Evolutionary conservation across 1,139 yeast genomes (phyloP).

Genomic region (Diutina ranongensis): DNA sequence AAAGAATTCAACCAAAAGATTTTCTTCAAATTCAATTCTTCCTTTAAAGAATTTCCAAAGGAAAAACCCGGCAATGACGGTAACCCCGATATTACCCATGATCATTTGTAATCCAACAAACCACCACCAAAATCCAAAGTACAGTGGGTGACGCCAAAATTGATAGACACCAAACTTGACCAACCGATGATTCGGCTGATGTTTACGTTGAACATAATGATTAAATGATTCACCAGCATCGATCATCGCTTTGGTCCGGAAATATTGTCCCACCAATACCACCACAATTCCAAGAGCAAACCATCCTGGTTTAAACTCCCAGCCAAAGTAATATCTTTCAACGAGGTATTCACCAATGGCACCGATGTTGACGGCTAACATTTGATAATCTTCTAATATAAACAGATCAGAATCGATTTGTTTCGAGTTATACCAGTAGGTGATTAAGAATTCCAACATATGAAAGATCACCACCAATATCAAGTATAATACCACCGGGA

Average conservation of each 20-base stretch:
- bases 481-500: constrained; percentile 11
- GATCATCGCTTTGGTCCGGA: constrained; percentile 70
- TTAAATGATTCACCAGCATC: constrained; percentile 85
- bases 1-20: constrained; percentile 51
- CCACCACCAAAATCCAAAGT: constrained; percentile 91
- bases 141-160: constrained; percentile 73
- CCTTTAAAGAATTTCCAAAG: constrained; percentile 57
- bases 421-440: constrained; percentile 59
- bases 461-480: constrained; percentile 51
- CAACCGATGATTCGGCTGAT: constrained; percentile 41
- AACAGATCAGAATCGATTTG: constrained; percentile 69
- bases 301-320: too few relatives aligned
- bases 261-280: constrained; percentile 47
- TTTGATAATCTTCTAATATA: constrained; percentile 44
- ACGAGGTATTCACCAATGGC: neutral
- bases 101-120: constrained; percentile 74
- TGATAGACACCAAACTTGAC: constrained; percentile 67
- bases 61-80: constrained; percentile 32
- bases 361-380: neutral
- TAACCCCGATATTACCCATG: constrained; percentile 41
- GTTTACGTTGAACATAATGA: constrained; percentile 56
- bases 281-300: constrained; percentile 22
- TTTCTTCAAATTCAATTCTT: constrained; percentile 66
- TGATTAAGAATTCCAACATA: constrained; percentile 66
- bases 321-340: neutral